Conservation (phyloP, 169 alveolate genomes). For the Cyclospora cayetanensis region DNA sequence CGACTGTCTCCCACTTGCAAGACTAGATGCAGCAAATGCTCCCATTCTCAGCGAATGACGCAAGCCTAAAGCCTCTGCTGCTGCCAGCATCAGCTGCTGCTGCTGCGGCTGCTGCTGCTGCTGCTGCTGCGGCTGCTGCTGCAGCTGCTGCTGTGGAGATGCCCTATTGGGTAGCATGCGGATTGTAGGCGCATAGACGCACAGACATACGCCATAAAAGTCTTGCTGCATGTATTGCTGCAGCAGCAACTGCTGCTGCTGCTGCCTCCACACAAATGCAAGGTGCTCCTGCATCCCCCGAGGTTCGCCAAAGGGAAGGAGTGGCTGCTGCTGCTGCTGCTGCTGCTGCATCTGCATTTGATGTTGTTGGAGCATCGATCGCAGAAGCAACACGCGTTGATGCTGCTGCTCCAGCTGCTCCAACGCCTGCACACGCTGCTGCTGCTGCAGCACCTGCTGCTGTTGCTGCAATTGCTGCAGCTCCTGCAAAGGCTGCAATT, state of each 20-base stretch:
- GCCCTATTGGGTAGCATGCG: neutral
- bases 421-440: slow-evolving; percentile 83
- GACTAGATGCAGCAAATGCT: too few relatives aligned
- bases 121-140: neutral
- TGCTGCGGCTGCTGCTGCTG: neutral
- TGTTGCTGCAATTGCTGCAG: slow-evolving; percentile 80
- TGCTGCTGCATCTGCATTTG: neutral
- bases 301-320: slow-evolving; percentile 86
- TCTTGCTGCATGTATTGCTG: neutral
- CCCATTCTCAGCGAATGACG: too few relatives aligned
- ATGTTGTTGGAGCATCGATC: slow-evolving; percentile 93
- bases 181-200: neutral
- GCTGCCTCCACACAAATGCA: neutral
- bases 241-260: neutral
- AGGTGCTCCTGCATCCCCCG: neutral
- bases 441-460: neutral
- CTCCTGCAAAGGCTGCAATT: slow-evolving; percentile 81
- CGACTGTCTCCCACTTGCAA: too few relatives aligned
- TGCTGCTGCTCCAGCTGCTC: slow-evolving; percentile 80
- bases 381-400: slow-evolving; percentile 89
- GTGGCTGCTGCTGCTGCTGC: slow-evolving; percentile 79
- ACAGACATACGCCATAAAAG: neutral
- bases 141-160: neutral
- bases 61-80: too few relatives aligned
- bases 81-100: neutral